Percentiles rank a stretch among this genome's conserved stretches.
These are phyloP conservation scores for Nitzschia sp. DNA, from an alignment of 108 stramenopile genomes.

Conservation along the genomic window DNA sequence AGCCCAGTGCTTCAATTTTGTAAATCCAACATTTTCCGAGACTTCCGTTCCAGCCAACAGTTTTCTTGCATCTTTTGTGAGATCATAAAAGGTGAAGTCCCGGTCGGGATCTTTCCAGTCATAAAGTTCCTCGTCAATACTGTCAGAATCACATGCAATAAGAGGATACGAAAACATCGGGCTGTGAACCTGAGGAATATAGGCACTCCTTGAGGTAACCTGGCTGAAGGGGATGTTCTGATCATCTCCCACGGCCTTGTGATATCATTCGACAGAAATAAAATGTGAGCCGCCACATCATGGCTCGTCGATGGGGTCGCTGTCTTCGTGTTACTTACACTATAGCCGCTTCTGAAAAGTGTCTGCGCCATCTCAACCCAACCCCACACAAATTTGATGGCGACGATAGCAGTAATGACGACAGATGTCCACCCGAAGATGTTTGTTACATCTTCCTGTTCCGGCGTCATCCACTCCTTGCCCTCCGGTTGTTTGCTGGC, in stretches of 20 bases:
- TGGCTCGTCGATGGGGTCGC: too few species aligned
- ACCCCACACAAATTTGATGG: slow-evolving; percentile 23
- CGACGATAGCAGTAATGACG: slow-evolving; percentile 20
- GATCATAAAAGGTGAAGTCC: slow-evolving; percentile 65
- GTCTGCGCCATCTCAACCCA: slow-evolving; percentile 17
- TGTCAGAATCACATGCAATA: slow-evolving; percentile 59
- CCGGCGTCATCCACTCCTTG: slow-evolving; percentile 71
- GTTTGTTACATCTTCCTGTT: slow-evolving; percentile 61
- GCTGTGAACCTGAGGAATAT: slow-evolving; percentile 72
- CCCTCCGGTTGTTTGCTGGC: slow-evolving; percentile 45
- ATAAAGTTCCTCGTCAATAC: slow-evolving; percentile 60
- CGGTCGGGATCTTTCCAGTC: slow-evolving; percentile 77
- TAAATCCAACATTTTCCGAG: slow-evolving; percentile 28
- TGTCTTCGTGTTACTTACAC: slow-evolving; percentile 4
- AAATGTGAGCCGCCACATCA: too few species aligned
- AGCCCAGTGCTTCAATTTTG: slow-evolving; percentile 30
- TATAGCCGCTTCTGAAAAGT: slow-evolving; percentile 23
- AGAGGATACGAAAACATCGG: slow-evolving; percentile 69
- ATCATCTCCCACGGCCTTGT: slow-evolving; percentile 34
- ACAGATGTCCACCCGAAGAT: slow-evolving; percentile 68
- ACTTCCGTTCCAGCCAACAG: slow-evolving; percentile 27
- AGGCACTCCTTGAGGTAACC: slow-evolving; percentile 45
- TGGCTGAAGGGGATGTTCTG: slow-evolving; percentile 66
- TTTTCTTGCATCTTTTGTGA: slow-evolving; percentile 69
- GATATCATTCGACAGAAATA: too few species aligned